Conservation (phyloP, 345 rosid species). For the Hypericum androsaemum region DNA sequence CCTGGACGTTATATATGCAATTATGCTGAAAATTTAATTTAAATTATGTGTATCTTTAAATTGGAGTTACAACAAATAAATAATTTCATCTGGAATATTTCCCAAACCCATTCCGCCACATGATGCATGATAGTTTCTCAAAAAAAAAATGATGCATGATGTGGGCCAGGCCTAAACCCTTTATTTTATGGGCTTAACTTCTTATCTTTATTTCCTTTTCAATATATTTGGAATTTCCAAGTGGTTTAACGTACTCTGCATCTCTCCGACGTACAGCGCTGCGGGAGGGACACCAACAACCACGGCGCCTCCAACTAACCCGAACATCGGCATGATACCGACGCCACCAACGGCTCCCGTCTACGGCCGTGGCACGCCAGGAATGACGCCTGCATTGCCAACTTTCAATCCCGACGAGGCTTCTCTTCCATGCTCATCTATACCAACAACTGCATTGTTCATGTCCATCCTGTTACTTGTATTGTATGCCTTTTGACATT, state of each 20-base stretch:
- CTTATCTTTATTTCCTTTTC: too few species aligned
- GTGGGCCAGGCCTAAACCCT: too few species aligned
- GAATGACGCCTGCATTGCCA: conserved; percentile 18
- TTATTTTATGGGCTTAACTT: too few species aligned
- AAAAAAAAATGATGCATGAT: too few species aligned
- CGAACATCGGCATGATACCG: conserved; percentile 9
- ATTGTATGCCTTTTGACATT: conserved; percentile 11
- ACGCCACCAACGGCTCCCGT: conserved; percentile 13
- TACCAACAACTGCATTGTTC: conserved; percentile 4
- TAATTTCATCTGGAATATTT: too few species aligned
- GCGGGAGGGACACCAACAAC: conserved; percentile 27
- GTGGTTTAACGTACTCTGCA: conserved; percentile 6
- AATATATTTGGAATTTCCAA: too few species aligned
- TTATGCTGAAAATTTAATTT: too few species aligned
- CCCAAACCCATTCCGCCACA: too few species aligned
- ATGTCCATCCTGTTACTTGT: conserved; percentile 7
- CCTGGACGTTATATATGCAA: too few species aligned
- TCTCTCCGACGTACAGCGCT: conserved; percentile 23
- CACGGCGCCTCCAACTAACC: conserved; percentile 13
- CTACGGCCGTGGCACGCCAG: conserved; percentile 15
- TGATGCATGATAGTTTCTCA: too few species aligned
- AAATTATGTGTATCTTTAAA: too few species aligned
- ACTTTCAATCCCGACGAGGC: conserved; percentile 20
- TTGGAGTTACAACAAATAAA: too few species aligned
- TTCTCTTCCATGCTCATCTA: conserved; percentile 4